phyloP scores from a whole-genome alignment of 371 early-diverging fungal genomes.

The Chytridium lagenaria region DNA sequence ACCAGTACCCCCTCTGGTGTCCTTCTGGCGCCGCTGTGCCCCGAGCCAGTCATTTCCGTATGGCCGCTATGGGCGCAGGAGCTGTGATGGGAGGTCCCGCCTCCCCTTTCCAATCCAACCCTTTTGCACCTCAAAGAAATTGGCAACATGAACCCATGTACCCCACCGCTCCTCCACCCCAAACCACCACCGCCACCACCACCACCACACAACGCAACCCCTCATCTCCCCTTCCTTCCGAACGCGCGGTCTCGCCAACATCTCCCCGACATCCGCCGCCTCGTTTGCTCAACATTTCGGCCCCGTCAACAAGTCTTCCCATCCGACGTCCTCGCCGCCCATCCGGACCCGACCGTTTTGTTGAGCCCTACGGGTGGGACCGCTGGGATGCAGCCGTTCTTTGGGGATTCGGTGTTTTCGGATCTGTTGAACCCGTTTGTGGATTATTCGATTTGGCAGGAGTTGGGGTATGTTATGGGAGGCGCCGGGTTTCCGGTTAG shows the following conservation, averaged over 20 bases:
- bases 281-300: too few species aligned
- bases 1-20: too few species aligned
- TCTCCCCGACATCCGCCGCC: too few species aligned
- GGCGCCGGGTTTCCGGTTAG: slow-evolving; percentile 12
- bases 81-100: too few species aligned
- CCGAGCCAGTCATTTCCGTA: slow-evolving; percentile 12
- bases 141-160: too few species aligned
- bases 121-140: too few species aligned
- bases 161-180: too few species aligned
- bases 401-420: slow-evolving; percentile 43
- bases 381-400: slow-evolving; percentile 22
- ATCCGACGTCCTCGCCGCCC: not conserved
- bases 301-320: not conserved
- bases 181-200: too few species aligned
- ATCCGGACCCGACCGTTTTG: not conserved
- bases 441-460: slow-evolving; percentile 30
- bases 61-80: slow-evolving; percentile 6
- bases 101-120: too few species aligned
- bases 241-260: too few species aligned
- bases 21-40: slow-evolving; percentile 24
- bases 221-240: too few species aligned
- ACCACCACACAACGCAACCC: too few species aligned
- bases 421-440: slow-evolving; percentile 43
- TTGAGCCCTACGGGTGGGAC: not conserved
- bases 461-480: slow-evolving; percentile 15